Conservation (phyloP, 768 basidiomycete genomes). For the Lepiota venenata region DNA sequence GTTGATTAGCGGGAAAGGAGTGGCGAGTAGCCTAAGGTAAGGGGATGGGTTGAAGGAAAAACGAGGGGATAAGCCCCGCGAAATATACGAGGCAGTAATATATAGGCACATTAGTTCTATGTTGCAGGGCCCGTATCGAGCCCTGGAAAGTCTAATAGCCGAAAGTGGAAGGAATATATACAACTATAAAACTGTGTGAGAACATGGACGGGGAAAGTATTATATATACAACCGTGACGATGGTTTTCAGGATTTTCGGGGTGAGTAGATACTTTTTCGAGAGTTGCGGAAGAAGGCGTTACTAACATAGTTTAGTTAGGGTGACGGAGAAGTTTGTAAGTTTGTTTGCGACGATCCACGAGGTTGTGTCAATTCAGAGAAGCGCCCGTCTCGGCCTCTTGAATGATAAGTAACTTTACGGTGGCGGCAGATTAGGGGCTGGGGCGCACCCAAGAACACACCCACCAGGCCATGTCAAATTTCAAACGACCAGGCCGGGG, state of each 20-base stretch:
- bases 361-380: slow-evolving; percentile 3
- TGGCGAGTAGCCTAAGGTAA: background rate
- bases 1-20: background rate
- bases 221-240: background rate
- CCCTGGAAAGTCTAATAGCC: slow-evolving; percentile 1
- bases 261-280: background rate
- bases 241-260: background rate
- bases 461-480: no score
- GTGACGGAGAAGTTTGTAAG: background rate
- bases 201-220: background rate
- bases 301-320: background rate
- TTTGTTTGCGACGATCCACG: background rate
- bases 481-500: no score
- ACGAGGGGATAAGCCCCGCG: background rate
- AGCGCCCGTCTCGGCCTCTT: background rate
- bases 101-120: slow-evolving; percentile 1
- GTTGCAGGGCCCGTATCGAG: background rate
- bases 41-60: background rate
- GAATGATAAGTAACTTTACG: background rate
- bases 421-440: no score
- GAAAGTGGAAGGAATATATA: background rate
- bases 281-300: background rate
- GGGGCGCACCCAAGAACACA: no score
- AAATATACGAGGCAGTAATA: background rate
- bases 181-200: background rate